Evolutionary conservation across 2,329 filamentous ascomycete species (phyloP), one percentile per base, ranked within the genome.

Genomic region (Scytalidium sp.): DNA sequence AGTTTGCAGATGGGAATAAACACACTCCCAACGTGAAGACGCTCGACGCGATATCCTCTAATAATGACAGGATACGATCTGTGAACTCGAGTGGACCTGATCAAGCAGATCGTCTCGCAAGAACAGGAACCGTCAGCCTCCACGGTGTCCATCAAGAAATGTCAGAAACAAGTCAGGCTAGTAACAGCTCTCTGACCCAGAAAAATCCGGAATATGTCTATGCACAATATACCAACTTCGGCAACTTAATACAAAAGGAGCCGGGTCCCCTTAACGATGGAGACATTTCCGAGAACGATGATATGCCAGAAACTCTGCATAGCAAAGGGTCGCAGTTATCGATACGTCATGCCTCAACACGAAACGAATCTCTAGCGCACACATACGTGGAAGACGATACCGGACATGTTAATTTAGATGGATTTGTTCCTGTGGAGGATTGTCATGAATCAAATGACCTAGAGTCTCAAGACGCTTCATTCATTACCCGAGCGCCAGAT

Each of bases 361-460:
- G 47, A 15, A 63, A 60, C 3, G 50, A 61, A 11, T 64, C 58
- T 5, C 62, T 60, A 3, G 50, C 55, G 11, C 49, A 53, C 25
- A 64, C 62, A 22, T 64, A 62, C 20, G 45, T 56, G 3, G 58
- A 63, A 45, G 49, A 61, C 42, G 60, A 64, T 40, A 56, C 56
- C 2, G 56, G 61, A 2, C 59, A 64, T 42, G 53, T 64, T 20
- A 49, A 49, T 10, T 50, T 65, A 10, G 52, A 56, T 19, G 32
- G 11, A 36, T 49, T 54, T 13, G 46, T 48, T 1, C 41, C 46
- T 19, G 45, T 40, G 9, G 46, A 49, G 17, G 45, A 52, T 41
- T 21, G 23, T 6, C 46, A 51, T 22, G 56, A 51, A 10, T n/a
- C 29, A 17, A 32, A 39, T 15, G 51, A 50, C 17, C 9, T 25